Evolutionary conservation across 305 asterid species (phyloP).

Genomic region (Ruellia speciosa): DNA sequence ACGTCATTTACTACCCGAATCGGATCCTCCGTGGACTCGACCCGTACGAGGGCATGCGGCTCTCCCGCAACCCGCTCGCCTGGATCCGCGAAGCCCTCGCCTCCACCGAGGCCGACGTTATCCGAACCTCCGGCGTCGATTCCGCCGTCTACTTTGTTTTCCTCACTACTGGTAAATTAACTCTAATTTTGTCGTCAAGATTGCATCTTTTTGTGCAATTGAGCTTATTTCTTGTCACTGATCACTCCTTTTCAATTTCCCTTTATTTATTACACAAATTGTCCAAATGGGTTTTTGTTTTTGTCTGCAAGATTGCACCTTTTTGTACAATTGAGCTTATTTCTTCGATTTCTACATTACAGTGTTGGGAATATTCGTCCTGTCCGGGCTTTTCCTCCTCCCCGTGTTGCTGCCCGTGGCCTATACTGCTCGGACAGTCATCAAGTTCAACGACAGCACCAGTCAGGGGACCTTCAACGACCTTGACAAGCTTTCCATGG

Average conservation of each 20-base stretch:
- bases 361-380: constrained; percentile 65
- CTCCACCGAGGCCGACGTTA: constrained; percentile 74
- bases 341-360: constrained; percentile 15
- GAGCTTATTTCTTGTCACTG: not conserved
- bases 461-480: constrained; percentile 57
- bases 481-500: constrained; percentile 72
- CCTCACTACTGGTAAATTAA: constrained; percentile 61
- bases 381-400: constrained; percentile 57
- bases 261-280: too few species aligned
- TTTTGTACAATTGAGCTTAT: too few species aligned
- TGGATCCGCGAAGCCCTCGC: constrained; percentile 78
- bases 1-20: constrained; percentile 68
- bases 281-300: too few species aligned
- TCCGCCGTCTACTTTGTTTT: constrained; percentile 89
- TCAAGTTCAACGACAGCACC: constrained; percentile 33
- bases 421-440: constrained; percentile 33
- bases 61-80: constrained; percentile 64
- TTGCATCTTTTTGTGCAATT: not conserved
- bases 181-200: not conserved
- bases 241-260: not conserved
- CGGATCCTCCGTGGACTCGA: constrained; percentile 75
- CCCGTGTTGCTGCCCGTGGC: constrained; percentile 77
- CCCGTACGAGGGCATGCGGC: constrained; percentile 59
- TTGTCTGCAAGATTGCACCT: too few species aligned
- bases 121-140: constrained; percentile 75